These are phyloP conservation scores for Penicillium sp. DNA, from an alignment of 2,329 filamentous ascomycete species.

Conservation along the genomic window DNA sequence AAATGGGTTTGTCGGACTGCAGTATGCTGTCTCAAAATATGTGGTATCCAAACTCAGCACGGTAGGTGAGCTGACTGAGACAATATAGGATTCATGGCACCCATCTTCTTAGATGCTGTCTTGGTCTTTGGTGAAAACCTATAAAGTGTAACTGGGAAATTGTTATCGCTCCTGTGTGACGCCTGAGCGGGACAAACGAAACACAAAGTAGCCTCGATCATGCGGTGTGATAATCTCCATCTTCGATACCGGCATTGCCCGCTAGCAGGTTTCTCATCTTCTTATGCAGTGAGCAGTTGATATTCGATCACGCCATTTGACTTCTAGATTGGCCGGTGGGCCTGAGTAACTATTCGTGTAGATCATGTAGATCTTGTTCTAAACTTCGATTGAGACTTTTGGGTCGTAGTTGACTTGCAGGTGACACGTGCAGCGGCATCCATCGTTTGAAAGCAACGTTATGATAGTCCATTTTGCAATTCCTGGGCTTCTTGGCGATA, in stretches of 20 bases:
- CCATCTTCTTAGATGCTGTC: constrained; percentile 9
- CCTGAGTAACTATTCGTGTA: background rate
- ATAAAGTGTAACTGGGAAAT: background rate
- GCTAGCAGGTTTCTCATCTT: background rate
- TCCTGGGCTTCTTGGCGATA: constrained; percentile 4
- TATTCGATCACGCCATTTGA: background rate
- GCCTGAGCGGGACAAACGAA: constrained; percentile 16
- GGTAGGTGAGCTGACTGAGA: background rate
- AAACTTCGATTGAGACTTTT: background rate
- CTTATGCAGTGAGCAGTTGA: no score
- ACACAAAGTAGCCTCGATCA: constrained; percentile 16
- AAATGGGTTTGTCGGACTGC: constrained; percentile 17
- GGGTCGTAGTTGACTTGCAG: background rate
- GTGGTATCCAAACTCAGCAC: background rate
- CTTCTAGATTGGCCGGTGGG: background rate
- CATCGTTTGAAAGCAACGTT: constrained; percentile 7
- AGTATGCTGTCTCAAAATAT: constrained; percentile 13
- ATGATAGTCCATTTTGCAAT: background rate
- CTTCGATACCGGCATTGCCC: background rate
- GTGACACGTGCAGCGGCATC: constrained; percentile 4
- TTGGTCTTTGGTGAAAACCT: constrained; percentile 6
- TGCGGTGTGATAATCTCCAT: constrained; percentile 8
- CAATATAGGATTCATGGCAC: constrained; percentile 11
- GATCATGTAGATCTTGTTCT: no score
- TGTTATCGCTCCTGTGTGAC: constrained; percentile 16